Percentiles rank a stretch among this genome's conserved stretches.
Conservation (phyloP, 768 basidiomycete species). For the Rubroboletus pulcherrimus region DNA sequence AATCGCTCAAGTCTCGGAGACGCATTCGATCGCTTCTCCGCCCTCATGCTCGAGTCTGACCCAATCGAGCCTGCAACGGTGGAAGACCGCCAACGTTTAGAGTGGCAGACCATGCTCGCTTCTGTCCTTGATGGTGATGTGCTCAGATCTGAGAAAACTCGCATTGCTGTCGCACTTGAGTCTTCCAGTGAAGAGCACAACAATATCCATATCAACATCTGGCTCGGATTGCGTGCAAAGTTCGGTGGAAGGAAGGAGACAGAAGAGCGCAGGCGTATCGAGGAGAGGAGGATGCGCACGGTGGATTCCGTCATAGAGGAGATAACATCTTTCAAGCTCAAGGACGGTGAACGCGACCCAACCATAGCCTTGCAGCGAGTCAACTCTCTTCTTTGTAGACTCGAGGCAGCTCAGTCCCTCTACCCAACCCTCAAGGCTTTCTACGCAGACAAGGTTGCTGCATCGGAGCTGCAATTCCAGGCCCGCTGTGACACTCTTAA, state of each 20-base stretch:
- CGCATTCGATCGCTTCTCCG: conserved; percentile 47
- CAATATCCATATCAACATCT: conserved; percentile 65
- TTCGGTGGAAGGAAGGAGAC: conserved; percentile 74
- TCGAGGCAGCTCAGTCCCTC: conserved; percentile 80
- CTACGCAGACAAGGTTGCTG: conserved; percentile 70
- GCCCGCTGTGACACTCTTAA: conserved; percentile 85
- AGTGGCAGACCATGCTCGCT: conserved; percentile 95
- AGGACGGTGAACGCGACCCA: conserved; percentile 32
- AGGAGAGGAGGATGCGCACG: conserved; percentile 75
- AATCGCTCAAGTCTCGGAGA: conserved; percentile 43
- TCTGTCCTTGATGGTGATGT: conserved; percentile 94
- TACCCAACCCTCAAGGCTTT: conserved; percentile 85
- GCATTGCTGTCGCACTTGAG: conserved; percentile 79
- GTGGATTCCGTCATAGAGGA: conserved; percentile 86
- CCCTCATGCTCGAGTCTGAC: conserved; percentile 57
- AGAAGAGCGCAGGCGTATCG: conserved; percentile 77
- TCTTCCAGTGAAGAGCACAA: conserved; percentile 67
- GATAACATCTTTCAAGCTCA: conserved; percentile 70
- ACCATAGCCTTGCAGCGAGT: conserved; percentile 58
- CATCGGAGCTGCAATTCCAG: conserved; percentile 63
- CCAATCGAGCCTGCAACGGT: conserved; percentile 62
- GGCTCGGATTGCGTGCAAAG: conserved; percentile 88
- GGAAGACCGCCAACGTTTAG: conserved; percentile 77
- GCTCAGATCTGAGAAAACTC: conserved; percentile 89
- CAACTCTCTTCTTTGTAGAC: conserved; percentile 60